A percentile compares a stretch with the other conserved stretches of the same genome.
These are phyloP conservation scores for Suillus tomentosus DNA, from an alignment of 768 basidiomycete species.

Conservation along the genomic window DNA sequence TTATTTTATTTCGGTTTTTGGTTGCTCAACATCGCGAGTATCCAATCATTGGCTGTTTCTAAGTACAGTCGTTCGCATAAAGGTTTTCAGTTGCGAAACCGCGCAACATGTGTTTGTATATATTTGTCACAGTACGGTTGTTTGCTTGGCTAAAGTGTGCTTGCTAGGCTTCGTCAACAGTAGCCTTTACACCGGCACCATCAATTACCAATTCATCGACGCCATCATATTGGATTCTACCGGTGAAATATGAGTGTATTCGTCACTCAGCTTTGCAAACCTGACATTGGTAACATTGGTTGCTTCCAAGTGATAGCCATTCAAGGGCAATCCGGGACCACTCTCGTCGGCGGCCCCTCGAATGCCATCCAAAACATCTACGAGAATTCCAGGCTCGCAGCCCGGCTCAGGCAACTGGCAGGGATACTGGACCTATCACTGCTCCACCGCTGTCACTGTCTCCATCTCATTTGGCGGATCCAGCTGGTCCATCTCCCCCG, in stretches of 20 bases:
- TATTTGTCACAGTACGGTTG: too few relatives aligned
- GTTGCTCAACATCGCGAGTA: too few relatives aligned
- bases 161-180: constrained; percentile 64
- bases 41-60: too few relatives aligned
- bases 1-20: too few relatives aligned
- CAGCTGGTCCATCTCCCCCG: constrained; percentile 75
- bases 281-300: too few relatives aligned
- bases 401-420: constrained; percentile 64
- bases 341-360: constrained; percentile 84
- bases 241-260: constrained; percentile 51
- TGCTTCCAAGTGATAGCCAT: constrained; percentile 54
- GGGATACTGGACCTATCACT: constrained; percentile 90
- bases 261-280: neutral
- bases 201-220: constrained; percentile 74
- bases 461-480: constrained; percentile 72
- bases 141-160: too few relatives aligned
- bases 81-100: too few relatives aligned
- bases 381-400: constrained; percentile 65
- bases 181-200: constrained; percentile 76
- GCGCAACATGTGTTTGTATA: too few relatives aligned
- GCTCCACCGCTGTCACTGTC: constrained; percentile 64
- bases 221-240: constrained; percentile 81
- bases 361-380: constrained; percentile 63
- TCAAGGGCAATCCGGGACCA: constrained; percentile 91
- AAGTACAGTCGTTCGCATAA: too few relatives aligned